Evolutionary conservation across 257 asterid species (phyloP), one percentile per base, ranked within the genome.

Genomic region (Solanum gandarillasii): DNA sequence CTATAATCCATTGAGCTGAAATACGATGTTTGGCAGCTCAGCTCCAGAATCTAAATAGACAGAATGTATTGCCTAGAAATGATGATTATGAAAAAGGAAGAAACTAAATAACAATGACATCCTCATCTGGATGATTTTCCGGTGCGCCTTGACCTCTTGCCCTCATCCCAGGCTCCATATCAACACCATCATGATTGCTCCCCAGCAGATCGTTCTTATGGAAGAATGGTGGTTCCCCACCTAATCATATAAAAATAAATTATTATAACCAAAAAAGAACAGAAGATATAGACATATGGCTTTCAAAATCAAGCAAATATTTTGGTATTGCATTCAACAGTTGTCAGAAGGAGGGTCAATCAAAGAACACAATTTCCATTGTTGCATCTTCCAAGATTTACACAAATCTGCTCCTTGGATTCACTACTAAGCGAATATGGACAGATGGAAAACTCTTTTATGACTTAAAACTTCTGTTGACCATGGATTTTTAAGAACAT

Each of bases 151-250:
- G 89, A 71, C 90, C 91, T 84, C 91, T 88, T 31, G 88, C 89
- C 29, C 91, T 88, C 84, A 86, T 65, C 74, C 90, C 93, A n/a
- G 82, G 84, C 72, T 88, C 92, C 78, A 62, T 90, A 89, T 86
- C 86, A 25, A 38, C 90, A 58, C 89, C 88, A 83, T 20, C 60
- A 52, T 43, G 46, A 71, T 86, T 71, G 87, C 41, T 81, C 68
- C 67, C 85, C 21, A 16, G 68, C n/a, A 31, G 27, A 81, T 43
- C 6, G 8, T 70, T 43, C 48, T 87, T 88, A 41, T 46, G 91
- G 83, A 39, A 81, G 36, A 48, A 67, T 12, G 88, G 94, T 25
- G 60, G 93, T 87, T 95, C 95, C 23, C 91, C 93, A 41, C 93
- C 96, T 94, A 52, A 27, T 43, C 27, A 70, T 70, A 72, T 20